Conservation (phyloP, 2,329 filamentous ascomycete species). For the Kalmusia sp. region DNA sequence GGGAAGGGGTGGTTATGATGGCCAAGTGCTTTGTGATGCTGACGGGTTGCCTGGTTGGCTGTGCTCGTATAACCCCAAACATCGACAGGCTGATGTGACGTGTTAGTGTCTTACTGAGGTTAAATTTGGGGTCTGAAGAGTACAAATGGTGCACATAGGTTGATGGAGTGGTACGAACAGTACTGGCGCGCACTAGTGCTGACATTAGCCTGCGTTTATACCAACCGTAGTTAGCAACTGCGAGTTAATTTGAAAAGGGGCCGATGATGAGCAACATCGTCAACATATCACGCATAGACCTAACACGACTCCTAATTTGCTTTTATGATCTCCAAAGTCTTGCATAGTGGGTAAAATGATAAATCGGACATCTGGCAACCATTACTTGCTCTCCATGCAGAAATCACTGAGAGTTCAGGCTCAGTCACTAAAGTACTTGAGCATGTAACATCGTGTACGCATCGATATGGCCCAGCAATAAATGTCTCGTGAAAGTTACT, state of each 20-base stretch:
- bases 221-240: not conserved
- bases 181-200: not conserved
- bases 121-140: not conserved
- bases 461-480: too few species aligned
- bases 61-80: not conserved
- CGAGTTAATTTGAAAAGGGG: not conserved
- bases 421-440: too few species aligned
- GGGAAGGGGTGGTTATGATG: not conserved
- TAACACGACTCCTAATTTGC: too few species aligned
- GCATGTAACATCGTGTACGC: too few species aligned
- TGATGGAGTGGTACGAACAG: not conserved
- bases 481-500: too few species aligned
- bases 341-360: too few species aligned
- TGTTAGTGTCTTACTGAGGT: not conserved
- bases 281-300: not conserved
- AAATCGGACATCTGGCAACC: too few species aligned
- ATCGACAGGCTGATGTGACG: not conserved
- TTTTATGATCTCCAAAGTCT: too few species aligned
- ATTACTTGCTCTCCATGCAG: too few species aligned
- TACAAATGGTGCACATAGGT: not conserved
- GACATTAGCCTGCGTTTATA: not conserved
- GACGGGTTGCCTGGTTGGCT: not conserved
- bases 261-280: not conserved
- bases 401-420: too few species aligned
- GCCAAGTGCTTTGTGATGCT: not conserved